phyloP scores from a whole-genome alignment of 2,329 filamentous ascomycete genomes.

The Torrubiella hemipterigena region DNA sequence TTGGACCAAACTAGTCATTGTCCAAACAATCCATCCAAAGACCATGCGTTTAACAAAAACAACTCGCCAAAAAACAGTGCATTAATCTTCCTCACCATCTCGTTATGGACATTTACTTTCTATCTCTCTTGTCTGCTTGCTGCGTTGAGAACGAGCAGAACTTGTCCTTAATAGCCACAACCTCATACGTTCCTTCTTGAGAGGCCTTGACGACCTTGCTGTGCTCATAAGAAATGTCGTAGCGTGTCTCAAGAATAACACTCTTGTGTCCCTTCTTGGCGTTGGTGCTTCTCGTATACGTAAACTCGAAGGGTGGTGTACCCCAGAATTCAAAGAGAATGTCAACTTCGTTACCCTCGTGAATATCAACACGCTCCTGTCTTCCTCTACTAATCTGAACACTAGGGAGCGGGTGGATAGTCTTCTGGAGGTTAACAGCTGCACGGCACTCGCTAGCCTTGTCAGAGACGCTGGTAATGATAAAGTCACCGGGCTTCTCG shows the following conservation, averaged over 20 bases:
- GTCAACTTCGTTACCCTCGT: slow-evolving; percentile 89
- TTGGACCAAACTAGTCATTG: neutral
- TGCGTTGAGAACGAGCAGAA: slow-evolving; percentile 81
- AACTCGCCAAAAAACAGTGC: slow-evolving; percentile 1
- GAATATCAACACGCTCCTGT: slow-evolving; percentile 77
- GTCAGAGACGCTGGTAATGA: slow-evolving; percentile 77
- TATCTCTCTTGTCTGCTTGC: slow-evolving; percentile 38
- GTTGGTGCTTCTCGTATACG: slow-evolving; percentile 85
- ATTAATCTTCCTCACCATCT: neutral
- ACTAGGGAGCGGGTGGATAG: slow-evolving; percentile 83
- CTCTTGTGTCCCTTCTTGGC: slow-evolving; percentile 66
- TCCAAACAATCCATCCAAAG: slow-evolving; percentile 1
- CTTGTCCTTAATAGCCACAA: slow-evolving; percentile 88
- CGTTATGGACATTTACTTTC: slow-evolving; percentile 15
- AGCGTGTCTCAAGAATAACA: slow-evolving; percentile 77
- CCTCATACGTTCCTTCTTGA: slow-evolving; percentile 94
- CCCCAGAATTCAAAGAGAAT: slow-evolving; percentile 94
- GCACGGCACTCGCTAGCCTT: slow-evolving; percentile 81
- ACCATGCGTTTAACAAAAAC: neutral
- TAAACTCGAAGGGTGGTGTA: slow-evolving; percentile 93
- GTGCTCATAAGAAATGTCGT: slow-evolving; percentile 73
- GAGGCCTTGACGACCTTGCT: slow-evolving; percentile 72
- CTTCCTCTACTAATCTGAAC: slow-evolving; percentile 81
- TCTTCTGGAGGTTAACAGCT: slow-evolving; percentile 63
- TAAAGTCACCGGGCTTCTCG: slow-evolving; percentile 80